phyloP scores from a whole-genome alignment of 306 rosid genomes.

The Gillenia trifoliata region DNA sequence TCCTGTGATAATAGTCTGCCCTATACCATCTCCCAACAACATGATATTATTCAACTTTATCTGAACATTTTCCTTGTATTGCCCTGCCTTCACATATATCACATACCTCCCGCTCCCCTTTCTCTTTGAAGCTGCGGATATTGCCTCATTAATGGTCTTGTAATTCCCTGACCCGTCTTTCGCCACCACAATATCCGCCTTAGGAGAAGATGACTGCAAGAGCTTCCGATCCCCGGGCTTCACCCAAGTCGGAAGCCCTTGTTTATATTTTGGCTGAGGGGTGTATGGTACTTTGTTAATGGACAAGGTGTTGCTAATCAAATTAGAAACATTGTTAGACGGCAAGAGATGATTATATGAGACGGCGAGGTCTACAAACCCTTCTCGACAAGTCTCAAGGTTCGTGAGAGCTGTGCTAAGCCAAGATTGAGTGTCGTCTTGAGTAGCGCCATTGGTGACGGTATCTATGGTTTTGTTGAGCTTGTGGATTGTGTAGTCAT shows the following conservation, averaged over 20 bases:
- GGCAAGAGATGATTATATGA: constrained; percentile 32
- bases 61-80: constrained; percentile 60
- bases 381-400: constrained; percentile 62
- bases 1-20: constrained; percentile 72
- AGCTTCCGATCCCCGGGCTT: constrained; percentile 62
- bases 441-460: constrained; percentile 22
- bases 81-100: constrained; percentile 70
- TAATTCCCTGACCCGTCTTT: constrained; percentile 70
- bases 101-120: constrained; percentile 58
- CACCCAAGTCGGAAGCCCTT: constrained; percentile 72
- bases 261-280: constrained; percentile 9
- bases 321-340: constrained; percentile 53
- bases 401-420: constrained; percentile 73
- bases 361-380: constrained; percentile 57
- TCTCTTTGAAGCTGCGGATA: constrained; percentile 39
- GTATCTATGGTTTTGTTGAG: constrained; percentile 43
- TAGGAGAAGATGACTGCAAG: constrained; percentile 49
- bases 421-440: constrained; percentile 58
- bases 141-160: constrained; percentile 47
- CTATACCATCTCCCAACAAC: constrained; percentile 86
- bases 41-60: constrained; percentile 50
- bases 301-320: constrained; percentile 60
- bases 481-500: constrained; percentile 33
- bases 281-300: constrained; percentile 35
- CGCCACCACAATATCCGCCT: constrained; percentile 64